A percentile compares a stretch with the other conserved stretches of the same genome.
Evolutionary conservation across 805 yeast species (phyloP).

Genomic region (Pichia cephalocereana): DNA sequence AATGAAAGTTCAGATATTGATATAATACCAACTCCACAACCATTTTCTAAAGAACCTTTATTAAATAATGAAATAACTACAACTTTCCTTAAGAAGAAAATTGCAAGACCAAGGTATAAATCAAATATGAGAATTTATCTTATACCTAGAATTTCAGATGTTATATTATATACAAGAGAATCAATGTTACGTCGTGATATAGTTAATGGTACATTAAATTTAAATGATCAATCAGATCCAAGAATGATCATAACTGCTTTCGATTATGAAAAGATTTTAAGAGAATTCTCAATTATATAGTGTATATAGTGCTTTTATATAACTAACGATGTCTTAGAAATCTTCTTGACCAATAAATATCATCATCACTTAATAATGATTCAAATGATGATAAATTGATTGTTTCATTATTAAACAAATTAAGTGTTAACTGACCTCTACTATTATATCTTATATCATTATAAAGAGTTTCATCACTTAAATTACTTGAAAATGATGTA

Average conservation of each 20-base stretch:
- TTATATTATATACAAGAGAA: constrained; percentile 38
- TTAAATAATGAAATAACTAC: constrained; percentile 33
- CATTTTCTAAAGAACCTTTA: constrained; percentile 14
- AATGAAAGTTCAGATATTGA: not conserved
- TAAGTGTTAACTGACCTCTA: too few species aligned
- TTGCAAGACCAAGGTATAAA: constrained; percentile 56
- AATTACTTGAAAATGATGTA: too few species aligned
- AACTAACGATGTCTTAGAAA: not conserved
- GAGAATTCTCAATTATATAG: not conserved
- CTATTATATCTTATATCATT: too few species aligned
- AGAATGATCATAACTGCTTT: constrained; percentile 25
- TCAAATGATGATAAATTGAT: too few species aligned
- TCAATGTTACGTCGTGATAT: constrained; percentile 45
- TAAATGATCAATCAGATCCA: constrained; percentile 16
- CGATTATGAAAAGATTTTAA: constrained; percentile 15
- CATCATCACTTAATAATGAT: too few species aligned
- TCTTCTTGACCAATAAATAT: too few species aligned
- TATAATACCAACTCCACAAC: not conserved
- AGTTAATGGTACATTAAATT: constrained; percentile 37
- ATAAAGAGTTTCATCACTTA: too few species aligned
- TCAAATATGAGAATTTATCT: constrained; percentile 54
- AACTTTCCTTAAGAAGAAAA: constrained; percentile 43
- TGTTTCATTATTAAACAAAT: too few species aligned
- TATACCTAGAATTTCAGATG: constrained; percentile 32
- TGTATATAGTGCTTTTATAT: not conserved